phyloP scores from a whole-genome alignment of 1,284 basidiomycete genomes.

The Microbotryum saponariae region DNA sequence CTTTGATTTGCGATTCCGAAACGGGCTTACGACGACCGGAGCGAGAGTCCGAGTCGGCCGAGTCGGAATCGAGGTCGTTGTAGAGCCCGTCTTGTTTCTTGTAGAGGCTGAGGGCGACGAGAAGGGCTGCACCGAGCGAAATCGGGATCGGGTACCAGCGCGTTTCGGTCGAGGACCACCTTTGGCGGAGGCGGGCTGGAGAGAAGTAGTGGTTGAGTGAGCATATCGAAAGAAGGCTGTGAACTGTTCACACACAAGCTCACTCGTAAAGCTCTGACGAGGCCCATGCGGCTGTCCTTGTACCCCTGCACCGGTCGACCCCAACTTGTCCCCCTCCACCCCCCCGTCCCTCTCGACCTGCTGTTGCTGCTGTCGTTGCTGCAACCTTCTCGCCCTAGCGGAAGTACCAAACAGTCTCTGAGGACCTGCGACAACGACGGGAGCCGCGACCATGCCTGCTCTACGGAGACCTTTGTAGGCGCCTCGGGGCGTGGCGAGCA shows the following conservation, averaged over 20 bases:
- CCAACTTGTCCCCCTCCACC: not conserved
- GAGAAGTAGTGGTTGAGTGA: no score
- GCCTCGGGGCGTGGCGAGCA: conserved; percentile 4
- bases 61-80: conserved; percentile 23
- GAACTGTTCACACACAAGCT: not conserved
- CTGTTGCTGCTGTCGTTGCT: conserved; percentile 3
- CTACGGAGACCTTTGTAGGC: conserved; percentile 4
- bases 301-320: not conserved
- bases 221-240: not conserved
- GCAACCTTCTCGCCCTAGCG: conserved; percentile 7
- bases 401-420: conserved; percentile 20
- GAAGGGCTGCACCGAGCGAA: conserved; percentile 77
- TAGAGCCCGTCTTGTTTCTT: conserved; percentile 23
- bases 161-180: conserved; percentile 81
- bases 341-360: not conserved
- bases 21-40: no score
- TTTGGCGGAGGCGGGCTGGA: conserved; percentile 51
- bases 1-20: conserved; percentile 62
- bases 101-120: conserved; percentile 55
- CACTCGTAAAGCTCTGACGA: conserved; percentile 19
- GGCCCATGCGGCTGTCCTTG: not conserved
- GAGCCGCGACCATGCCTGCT: conserved; percentile 19
- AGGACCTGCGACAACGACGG: conserved; percentile 13
- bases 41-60: no score
- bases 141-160: conserved; percentile 94